Conservation (phyloP, 208 protist genomes). For the Novymonas esmeraldas region DNA sequence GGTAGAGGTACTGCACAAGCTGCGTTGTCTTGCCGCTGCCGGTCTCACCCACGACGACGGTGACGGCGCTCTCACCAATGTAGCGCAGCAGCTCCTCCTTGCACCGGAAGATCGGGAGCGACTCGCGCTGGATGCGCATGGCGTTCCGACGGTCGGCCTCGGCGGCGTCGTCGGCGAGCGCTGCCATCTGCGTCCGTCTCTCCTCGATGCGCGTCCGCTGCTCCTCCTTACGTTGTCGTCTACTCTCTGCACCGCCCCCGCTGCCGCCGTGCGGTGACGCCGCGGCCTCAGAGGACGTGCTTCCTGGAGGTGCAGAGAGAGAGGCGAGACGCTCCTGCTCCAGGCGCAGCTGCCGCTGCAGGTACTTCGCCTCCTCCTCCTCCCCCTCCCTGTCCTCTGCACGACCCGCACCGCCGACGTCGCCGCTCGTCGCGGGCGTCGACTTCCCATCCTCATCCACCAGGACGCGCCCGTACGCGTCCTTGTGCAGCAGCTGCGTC, state of each 20-base stretch:
- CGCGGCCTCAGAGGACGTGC: too few species aligned
- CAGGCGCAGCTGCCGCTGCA: conserved; percentile 31
- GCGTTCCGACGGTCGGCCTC: conserved; percentile 33
- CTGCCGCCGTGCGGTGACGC: not conserved
- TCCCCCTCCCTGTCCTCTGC: conserved; percentile 6
- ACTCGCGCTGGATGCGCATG: conserved; percentile 39
- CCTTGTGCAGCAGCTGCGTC: conserved; percentile 58
- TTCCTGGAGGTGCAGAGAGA: too few species aligned
- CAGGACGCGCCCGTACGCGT: conserved; percentile 23
- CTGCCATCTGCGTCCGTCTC: conserved; percentile 24
- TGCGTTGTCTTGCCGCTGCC: conserved; percentile 94
- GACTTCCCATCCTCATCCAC: conserved; percentile 20
- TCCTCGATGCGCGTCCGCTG: conserved; percentile 20
- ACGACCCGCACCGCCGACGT: not conserved
- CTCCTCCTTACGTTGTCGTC: conserved; percentile 25
- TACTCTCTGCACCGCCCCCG: not conserved
- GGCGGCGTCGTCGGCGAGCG: conserved; percentile 14
- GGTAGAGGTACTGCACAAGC: conserved; percentile 89
- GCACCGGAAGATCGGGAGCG: conserved; percentile 76
- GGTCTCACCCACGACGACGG: conserved; percentile 89
- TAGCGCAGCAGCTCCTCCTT: conserved; percentile 73
- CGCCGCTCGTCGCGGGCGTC: not conserved
- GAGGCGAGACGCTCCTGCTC: conserved; percentile 25
- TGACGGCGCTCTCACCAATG: conserved; percentile 81
- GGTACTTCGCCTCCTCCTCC: conserved; percentile 19